Base-by-base conservation (phyloP, 768 basidiomycete species). In the Agrocybe praecox region DNA sequence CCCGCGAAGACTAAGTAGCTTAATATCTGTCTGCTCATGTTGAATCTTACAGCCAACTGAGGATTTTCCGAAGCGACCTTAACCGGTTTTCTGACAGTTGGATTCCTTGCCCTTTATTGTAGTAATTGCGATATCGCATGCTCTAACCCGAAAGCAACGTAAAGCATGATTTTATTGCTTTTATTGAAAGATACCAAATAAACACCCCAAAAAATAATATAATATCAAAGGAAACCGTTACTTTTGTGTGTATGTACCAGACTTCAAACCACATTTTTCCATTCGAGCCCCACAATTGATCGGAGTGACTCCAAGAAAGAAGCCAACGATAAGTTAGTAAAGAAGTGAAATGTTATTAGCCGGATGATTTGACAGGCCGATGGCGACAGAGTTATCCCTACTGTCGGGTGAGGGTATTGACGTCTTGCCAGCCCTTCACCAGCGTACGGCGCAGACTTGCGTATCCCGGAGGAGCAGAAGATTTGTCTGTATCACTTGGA, bases 361-460 rank as follows among this genome's bases (percentile, higher is more conserved):
- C n/a, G n/a, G n/a, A n/a, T n/a, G n/a, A n/a, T n/a, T n/a, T n/a
- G n/a, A n/a, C n/a, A n/a, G n/a, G n/a, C n/a, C n/a, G n/a, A n/a
- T n/a, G n/a, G n/a, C 26, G 9, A 29, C 9, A 29, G 26, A 29
- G 5, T 4, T 14, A 24, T 48, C 8, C 29, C 49, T 43, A 49
- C 21, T 69, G 62, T 18, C 76, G 72, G 15, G 77, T 75, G 24
- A 70, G 58, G 19, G 60, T 62, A 10, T 79, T 76, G 24, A 79
- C 72, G 8, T 76, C 71, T 55, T 70, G 76, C 77, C 78, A 80
- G 59, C 68, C 72, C 47, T 69, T 72, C 24, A 80, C 67, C 46
- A 80, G 57, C 26, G 75, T 76, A 21, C 76, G 69, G 23, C 72
- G 68, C 50, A 80, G 65, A 49, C 74, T 76, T 21, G 67, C 63